Conservation (phyloP, 164 flowering plant species). For the Cinnamomum micranthum region DNA sequence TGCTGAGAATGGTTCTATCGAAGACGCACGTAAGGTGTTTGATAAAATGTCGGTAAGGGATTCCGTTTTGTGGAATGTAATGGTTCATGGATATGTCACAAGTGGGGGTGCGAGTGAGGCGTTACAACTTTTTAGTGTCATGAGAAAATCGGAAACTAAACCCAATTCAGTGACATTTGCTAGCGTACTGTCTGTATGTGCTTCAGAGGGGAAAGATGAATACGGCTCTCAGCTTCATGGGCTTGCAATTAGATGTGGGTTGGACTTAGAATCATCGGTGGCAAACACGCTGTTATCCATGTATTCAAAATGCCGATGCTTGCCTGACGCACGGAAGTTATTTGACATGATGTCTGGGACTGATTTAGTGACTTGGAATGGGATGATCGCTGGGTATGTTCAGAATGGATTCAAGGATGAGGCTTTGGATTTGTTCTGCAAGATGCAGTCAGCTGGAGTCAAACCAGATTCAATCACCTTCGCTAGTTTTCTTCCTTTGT, state of each 20-base stretch:
- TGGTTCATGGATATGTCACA: slow-evolving; percentile 62
- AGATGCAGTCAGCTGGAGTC: slow-evolving; percentile 50
- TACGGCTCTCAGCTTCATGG: slow-evolving; percentile 67
- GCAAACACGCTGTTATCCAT: slow-evolving; percentile 60
- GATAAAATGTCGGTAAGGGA: slow-evolving; percentile 56
- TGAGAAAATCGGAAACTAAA: slow-evolving; percentile 40
- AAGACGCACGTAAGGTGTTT: slow-evolving; percentile 56
- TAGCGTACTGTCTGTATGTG: slow-evolving; percentile 51
- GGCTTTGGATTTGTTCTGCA: slow-evolving; percentile 43
- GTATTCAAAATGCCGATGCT: slow-evolving; percentile 61
- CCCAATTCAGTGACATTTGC: slow-evolving; percentile 64
- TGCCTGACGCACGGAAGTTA: slow-evolving; percentile 48
- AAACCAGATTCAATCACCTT: slow-evolving; percentile 71
- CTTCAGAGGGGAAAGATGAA: slow-evolving; percentile 28
- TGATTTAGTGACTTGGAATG: slow-evolving; percentile 73
- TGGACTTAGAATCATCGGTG: slow-evolving; percentile 51
- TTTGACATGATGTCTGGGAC: slow-evolving; percentile 39
- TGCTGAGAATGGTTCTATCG: slow-evolving; percentile 45
- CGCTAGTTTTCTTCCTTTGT: slow-evolving; percentile 66
- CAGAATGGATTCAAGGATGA: slow-evolving; percentile 48
- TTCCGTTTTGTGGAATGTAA: slow-evolving; percentile 77
- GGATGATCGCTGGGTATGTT: slow-evolving; percentile 69
- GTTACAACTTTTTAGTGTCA: slow-evolving; percentile 35
- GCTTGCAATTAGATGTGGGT: slow-evolving; percentile 39
- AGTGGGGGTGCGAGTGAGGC: slow-evolving; percentile 36